Evolutionary conservation across 2,329 filamentous ascomycete species (phyloP), one percentile per base, ranked within the genome.

Genomic region (Ustilaginoidea virens): DNA sequence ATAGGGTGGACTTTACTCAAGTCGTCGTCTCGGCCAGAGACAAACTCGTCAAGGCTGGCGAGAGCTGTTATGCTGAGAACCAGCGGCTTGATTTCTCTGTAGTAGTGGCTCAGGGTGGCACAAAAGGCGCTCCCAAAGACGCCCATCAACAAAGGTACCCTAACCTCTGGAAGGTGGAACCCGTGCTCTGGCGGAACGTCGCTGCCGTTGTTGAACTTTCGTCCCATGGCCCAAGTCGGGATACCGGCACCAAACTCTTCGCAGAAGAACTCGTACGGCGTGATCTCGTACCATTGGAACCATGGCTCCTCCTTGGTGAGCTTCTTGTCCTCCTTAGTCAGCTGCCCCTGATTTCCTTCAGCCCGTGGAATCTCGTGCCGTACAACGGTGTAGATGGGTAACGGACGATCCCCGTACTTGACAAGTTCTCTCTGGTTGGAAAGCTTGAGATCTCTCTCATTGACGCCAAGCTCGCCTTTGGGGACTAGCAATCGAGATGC

Each of bases 231-330:
- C 85, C 87, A 98, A 0, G 82, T 93, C 0, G 90, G 90, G 35
- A 98, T 94, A 3, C 90, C 87, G 2, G 87, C 85, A 15, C 69
- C 68, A 28, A 93, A 75, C 45, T 94, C 87, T 51, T 96, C 87
- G 41, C 85, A 93, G 52, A 90, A 94, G 48, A 94, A 78, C 49
- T 96, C 87, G 45, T 92, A 94, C 0, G 87, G 87, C 0, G 83
- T 92, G 43, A 87, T 79, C 46, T 98, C 90, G 41, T 90, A 94
- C 87, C 90, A 96, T 44, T 98, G 87, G 43, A 96, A 98, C 81
- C 86, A 96, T 3, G 83, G 67, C 44, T 92, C 79, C 34, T 65
- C 63, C 44, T 56, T 71, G 7, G 66, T 59, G 28, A 57, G 49
- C 38, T 61, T 57, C 39, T 72, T 68, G 22, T 35, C 30, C 24